A percentile compares a stretch with the other conserved stretches of the same genome.
Conservation (phyloP, 2,329 filamentous ascomycete species). For the Fusarium zealandicum region DNA sequence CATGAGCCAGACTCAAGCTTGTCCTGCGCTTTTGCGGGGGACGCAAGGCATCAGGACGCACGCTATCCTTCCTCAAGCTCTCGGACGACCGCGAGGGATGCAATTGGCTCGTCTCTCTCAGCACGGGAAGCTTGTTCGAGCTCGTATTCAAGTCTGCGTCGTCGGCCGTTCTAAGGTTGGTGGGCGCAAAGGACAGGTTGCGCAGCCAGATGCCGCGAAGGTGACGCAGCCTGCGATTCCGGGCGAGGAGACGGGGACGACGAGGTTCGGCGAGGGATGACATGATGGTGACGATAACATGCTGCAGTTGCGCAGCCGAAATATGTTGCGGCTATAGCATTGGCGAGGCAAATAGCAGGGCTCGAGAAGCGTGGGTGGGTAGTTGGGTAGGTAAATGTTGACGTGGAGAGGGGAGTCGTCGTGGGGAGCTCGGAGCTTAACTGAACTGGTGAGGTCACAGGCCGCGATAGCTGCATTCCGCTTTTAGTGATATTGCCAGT, state of each 20-base stretch:
- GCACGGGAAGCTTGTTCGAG: conserved; percentile 68
- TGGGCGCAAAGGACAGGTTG: conserved; percentile 75
- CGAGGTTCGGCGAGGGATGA: conserved; percentile 49
- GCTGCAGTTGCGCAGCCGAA: conserved; percentile 30
- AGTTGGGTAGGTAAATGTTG: background rate
- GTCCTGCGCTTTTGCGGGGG: conserved; percentile 51
- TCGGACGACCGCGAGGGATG: conserved; percentile 65
- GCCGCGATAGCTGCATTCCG: conserved; percentile 41
- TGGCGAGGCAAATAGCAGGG: conserved; percentile 4
- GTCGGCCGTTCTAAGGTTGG: conserved; percentile 74
- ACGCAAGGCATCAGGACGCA: conserved; percentile 49
- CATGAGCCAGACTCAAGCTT: conserved; percentile 58
- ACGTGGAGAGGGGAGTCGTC: conserved; percentile 25
- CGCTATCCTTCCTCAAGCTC: conserved; percentile 50
- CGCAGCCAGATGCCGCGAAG: conserved; percentile 86
- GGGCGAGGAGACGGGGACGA: conserved; percentile 63
- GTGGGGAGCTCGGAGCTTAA: conserved; percentile 34
- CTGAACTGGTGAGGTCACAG: conserved; percentile 21
- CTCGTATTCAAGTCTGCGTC: conserved; percentile 76
- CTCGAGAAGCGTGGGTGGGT: conserved; percentile 2
- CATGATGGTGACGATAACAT: conserved; percentile 39
- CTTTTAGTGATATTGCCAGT: conserved; percentile 30
- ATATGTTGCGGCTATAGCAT: conserved; percentile 28
- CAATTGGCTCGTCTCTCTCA: conserved; percentile 57
- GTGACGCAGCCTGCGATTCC: conserved; percentile 90